Percentiles rank a stretch among this genome's conserved stretches.
Evolutionary conservation across 1,284 basidiomycete genomes (phyloP).

Genomic region (Rhodotorula sp.): DNA sequence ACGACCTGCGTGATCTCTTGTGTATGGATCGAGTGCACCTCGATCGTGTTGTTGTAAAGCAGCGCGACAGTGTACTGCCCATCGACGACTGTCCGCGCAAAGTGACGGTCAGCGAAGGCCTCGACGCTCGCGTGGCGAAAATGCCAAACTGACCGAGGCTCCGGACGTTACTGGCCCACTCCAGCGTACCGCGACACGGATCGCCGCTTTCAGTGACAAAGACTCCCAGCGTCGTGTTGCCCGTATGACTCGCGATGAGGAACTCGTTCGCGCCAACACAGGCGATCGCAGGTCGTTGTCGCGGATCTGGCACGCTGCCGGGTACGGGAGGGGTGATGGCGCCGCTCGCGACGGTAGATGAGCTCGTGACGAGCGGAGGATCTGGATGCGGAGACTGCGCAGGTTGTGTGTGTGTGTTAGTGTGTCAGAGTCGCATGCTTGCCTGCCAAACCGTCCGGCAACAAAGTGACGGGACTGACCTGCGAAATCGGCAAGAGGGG

Average conservation of each 20-base stretch:
- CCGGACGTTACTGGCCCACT: constrained; percentile 76
- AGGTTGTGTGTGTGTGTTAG: background rate
- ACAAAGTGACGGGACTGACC: background rate
- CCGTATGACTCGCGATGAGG: constrained; percentile 51
- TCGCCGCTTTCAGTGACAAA: constrained; percentile 81
- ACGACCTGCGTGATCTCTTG: constrained; percentile 73
- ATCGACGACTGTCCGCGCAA: constrained; percentile 65
- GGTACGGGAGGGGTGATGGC: constrained; percentile 7
- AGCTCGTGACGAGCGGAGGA: background rate
- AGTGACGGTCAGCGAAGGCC: no score
- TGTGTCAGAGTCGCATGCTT: background rate
- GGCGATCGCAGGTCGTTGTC: constrained; percentile 68
- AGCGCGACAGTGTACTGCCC: constrained; percentile 75
- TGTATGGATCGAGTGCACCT: constrained; percentile 75
- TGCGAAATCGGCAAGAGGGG: constrained; percentile 76
- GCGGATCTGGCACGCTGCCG: constrained; percentile 46
- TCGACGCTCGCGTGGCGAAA: no score
- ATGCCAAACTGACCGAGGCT: constrained; percentile 62
- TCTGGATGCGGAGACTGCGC: constrained; percentile 12
- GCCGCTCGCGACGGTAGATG: background rate
- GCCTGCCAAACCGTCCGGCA: background rate
- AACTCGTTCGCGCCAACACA: constrained; percentile 76
- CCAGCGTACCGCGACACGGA: constrained; percentile 80
- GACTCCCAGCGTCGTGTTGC: constrained; percentile 65
- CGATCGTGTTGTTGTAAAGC: constrained; percentile 71